phyloP scores from a whole-genome alignment of 352 stramenopile genomes.

The Plasmopara viticola region DNA sequence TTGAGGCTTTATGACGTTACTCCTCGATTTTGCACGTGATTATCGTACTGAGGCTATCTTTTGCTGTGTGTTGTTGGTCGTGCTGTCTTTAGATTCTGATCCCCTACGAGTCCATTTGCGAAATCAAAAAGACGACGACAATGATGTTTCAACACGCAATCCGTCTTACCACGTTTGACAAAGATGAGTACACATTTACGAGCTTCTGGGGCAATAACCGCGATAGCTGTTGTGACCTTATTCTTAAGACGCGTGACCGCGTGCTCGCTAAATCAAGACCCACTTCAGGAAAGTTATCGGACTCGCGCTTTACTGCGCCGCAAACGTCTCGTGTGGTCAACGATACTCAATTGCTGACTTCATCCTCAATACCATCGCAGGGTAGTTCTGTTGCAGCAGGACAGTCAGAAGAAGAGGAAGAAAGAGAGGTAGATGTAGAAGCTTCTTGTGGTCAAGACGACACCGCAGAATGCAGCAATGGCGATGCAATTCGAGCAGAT shows the following conservation, averaged over 20 bases:
- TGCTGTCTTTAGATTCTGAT: conserved; percentile 56
- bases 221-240: conserved; percentile 74
- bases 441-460: conserved; percentile 1
- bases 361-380: conserved; percentile 3
- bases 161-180: conserved; percentile 50
- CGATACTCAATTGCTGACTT: conserved; percentile 3
- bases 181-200: conserved; percentile 82
- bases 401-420: conserved; percentile 7
- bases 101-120: conserved; percentile 75
- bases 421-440: conserved; percentile 8
- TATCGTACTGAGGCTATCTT: conserved; percentile 5
- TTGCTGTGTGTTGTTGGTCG: conserved; percentile 9
- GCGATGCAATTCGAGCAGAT: background rate
- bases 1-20: background rate
- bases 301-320: conserved; percentile 10
- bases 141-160: conserved; percentile 79
- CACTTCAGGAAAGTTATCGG: conserved; percentile 10
- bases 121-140: conserved; percentile 76
- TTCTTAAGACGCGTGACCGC: conserved; percentile 52
- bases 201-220: conserved; percentile 82
- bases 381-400: conserved; percentile 2
- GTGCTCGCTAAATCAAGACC: conserved; percentile 31
- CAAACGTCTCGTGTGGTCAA: conserved; percentile 11
- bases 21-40: background rate
- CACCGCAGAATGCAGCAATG: background rate